Percentiles rank a stretch among this genome's conserved stretches.
phyloP scores from a whole-genome alignment of 2,329 filamentous ascomycete genomes.

The Trichoderma guizhouense region DNA sequence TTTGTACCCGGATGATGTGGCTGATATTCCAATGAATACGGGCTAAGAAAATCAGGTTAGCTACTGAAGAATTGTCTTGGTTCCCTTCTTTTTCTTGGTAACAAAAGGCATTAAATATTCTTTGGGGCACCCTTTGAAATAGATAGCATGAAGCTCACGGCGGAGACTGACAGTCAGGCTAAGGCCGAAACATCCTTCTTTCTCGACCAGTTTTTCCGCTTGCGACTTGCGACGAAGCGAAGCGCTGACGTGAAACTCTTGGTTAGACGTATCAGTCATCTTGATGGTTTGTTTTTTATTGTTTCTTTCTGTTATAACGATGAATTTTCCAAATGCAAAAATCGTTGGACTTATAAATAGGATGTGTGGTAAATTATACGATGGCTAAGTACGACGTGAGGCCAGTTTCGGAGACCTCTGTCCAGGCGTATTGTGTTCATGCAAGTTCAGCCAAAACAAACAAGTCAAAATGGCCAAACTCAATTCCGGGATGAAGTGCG shows the following conservation, averaged over 20 bases:
- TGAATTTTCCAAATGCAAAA: background rate
- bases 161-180: constrained; percentile 5
- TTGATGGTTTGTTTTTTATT: background rate
- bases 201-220: background rate
- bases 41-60: background rate
- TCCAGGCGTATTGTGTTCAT: background rate
- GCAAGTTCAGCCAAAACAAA: background rate
- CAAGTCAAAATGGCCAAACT: background rate
- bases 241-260: background rate
- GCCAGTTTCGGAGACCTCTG: background rate
- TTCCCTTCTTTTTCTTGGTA: background rate
- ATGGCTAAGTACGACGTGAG: background rate
- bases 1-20: constrained; percentile 47
- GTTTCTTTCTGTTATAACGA: too few species aligned
- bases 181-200: constrained; percentile 1
- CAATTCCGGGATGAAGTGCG: background rate
- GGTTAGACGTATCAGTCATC: background rate
- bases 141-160: background rate
- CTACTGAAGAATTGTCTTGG: background rate
- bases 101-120: too few species aligned
- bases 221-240: constrained; percentile 2
- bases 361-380: background rate
- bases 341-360: background rate
- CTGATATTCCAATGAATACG: constrained; percentile 62
- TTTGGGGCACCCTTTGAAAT: background rate